Base-by-base conservation (phyloP, 352 stramenopile species). In the Phytophthora uliginosa region DNA sequence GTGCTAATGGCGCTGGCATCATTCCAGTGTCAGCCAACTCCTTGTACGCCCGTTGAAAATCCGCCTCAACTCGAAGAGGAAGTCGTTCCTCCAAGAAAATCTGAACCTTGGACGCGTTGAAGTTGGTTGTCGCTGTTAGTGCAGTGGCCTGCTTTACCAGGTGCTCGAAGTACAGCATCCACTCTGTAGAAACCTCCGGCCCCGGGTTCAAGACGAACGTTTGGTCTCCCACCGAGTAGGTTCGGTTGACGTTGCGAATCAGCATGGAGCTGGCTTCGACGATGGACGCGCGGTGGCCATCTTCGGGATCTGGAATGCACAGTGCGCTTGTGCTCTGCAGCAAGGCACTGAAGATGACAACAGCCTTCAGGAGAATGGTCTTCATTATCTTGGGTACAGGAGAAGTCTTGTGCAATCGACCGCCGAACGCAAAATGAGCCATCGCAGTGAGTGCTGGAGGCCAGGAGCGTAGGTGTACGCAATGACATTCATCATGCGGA, bases 221-320 rank as follows among this genome's bases (percentile, higher is more conserved):
- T 51, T 73, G 64, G 15, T 77, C 63, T 53, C 69, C 58, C 0
- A 84, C 55, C 1, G 71, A 66, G 48, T 74, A 74, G 1, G 40
- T 69, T 26, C 74, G 77, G 28, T 77, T 36, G 31, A 70, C 68
- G 63, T 84, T 82, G 17, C 61, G 57, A 62, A 84, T 84, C 7
- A 77, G 33, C 18, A 62, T 48, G 18, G 64, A 55, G 24, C 59
- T 77, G 58, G 64, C 69, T 65, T 78, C 55, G 18, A 68, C 54
- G 24, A 72, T 60, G 12, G 63, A 71, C 26, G 71, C 63, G 48
- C 71, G 71, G 68, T 84, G 60, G 12, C 74, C 66, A 26, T 78
- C 71, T 6, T 61, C 40, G 22, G 71, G 61, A 13, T 78, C 59
- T 18, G 71, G 55, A 31, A 78, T 71, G 22, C 71, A 69, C 36